Percentiles rank a stretch among this genome's conserved stretches.
phyloP scores from a whole-genome alignment of 2,329 filamentous ascomycete species.

The Salinomyces thailandicus region DNA sequence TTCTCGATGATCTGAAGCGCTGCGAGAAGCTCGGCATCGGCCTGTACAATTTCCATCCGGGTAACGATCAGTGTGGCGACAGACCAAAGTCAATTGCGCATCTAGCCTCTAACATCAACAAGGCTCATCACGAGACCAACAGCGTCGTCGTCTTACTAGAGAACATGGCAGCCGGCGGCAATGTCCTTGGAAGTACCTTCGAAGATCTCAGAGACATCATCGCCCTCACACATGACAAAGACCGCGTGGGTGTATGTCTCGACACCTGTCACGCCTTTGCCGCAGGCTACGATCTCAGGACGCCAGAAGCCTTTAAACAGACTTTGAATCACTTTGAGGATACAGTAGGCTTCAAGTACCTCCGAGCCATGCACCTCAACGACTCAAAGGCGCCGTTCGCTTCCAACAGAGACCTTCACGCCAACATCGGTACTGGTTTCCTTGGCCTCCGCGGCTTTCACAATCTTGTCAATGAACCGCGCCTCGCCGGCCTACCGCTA shows the following conservation, averaged over 20 bases:
- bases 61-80: constrained; percentile 57
- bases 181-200: constrained; percentile 75
- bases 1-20: constrained; percentile 76
- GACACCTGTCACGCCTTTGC: constrained; percentile 97
- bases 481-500: constrained; percentile 73
- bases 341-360: constrained; percentile 65
- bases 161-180: constrained; percentile 88
- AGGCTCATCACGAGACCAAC: constrained; percentile 55
- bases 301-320: constrained; percentile 58
- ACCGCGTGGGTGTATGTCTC: constrained; percentile 81
- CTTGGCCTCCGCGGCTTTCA: constrained; percentile 85
- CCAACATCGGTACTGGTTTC: constrained; percentile 93
- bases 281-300: constrained; percentile 79
- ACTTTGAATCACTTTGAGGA: constrained; percentile 69
- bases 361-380: constrained; percentile 83
- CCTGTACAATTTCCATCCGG: constrained; percentile 98
- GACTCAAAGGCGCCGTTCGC: constrained; percentile 84
- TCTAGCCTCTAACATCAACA: constrained; percentile 73
- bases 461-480: constrained; percentile 71
- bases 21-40: constrained; percentile 78
- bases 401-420: constrained; percentile 79
- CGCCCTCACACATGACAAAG: constrained; percentile 64
- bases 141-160: constrained; percentile 84
- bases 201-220: constrained; percentile 84
- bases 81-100: constrained; percentile 62